These are phyloP conservation scores for Anastatica hierochuntica DNA, from an alignment of 345 rosid species.

Conservation along the genomic window DNA sequence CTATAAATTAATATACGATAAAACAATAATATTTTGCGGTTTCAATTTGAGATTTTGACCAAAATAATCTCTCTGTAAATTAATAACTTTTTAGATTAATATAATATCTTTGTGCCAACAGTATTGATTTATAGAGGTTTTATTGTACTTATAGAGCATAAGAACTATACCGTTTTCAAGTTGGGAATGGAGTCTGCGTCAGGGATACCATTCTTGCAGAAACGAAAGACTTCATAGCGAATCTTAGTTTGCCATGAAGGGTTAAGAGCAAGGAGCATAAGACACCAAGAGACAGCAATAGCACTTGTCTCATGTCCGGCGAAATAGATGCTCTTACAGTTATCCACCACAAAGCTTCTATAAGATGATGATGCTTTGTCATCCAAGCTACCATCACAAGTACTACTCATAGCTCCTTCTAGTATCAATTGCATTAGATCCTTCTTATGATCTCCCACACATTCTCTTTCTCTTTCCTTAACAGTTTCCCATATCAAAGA, in stretches of 20 bases:
- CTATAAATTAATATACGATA: no score
- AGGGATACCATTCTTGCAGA: constrained; percentile 30
- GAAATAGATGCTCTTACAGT: constrained; percentile 77
- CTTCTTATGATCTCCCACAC: constrained; percentile 29
- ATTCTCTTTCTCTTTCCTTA: constrained; percentile 37
- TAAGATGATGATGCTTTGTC: constrained; percentile 35
- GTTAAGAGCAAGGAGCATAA: constrained; percentile 72
- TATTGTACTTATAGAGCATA: no score
- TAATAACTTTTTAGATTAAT: no score
- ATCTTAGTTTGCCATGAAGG: constrained; percentile 68
- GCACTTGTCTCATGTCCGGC: constrained; percentile 81
- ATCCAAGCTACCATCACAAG: constrained; percentile 17
- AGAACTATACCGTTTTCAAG: constrained; percentile 54
- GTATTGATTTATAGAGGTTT: no score
- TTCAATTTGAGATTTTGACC: no score
- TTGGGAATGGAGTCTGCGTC: constrained; percentile 41
- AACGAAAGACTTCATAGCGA: constrained; percentile 38
- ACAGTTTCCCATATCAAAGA: constrained; percentile 64
- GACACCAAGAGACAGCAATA: constrained; percentile 68
- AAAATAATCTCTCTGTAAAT: no score
- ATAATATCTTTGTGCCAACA: no score
- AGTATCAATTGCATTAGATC: constrained; percentile 63
- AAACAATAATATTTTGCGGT: no score
- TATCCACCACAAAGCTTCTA: constrained; percentile 58
- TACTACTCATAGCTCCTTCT: constrained; percentile 41